Base-by-base conservation (phyloP, 345 rosid genomes). In the Ceriops zippeliana region DNA sequence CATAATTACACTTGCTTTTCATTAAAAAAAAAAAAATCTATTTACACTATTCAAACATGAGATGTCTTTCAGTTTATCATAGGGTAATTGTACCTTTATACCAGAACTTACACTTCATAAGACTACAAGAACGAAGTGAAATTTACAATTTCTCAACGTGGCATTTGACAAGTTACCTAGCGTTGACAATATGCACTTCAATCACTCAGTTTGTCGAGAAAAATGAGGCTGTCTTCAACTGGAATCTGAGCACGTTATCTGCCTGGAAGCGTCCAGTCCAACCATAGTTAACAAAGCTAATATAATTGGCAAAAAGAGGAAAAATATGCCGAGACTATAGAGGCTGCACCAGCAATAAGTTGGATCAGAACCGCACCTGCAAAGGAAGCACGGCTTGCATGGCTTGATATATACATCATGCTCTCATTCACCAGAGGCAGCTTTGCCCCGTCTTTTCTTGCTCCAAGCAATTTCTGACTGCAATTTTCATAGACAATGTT, bases 341-440 rank as follows among this genome's bases (percentile, higher is more conserved):
- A 69, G 22, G 71, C 71, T 13, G 75, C 73, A 61, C 13, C 61
- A n/a, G 75, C 49, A 42, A 42, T 60, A 68, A 73, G 30, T 67
- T 42, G 79, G 58, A 52, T n/a, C 49, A 34, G 66, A 75, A 72
- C 60, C 78, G 68, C 65, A 84, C 83, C 84, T 78, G 80, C 65
- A 57, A 54, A 61, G 61, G 79, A 70, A 70, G 82, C 77, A 10
- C 84, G 46, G 8, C 69, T 76, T 24, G 73, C 34, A 53, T 68
- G 34, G 71, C 86, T 79, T 49, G 79, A 72, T 22, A 83, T 21
- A 79, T 93, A 85, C 80, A 91, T 84, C 71, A 80, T 85, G 38
- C 85, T 85, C 89, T 81, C 87, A 84, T 91, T 93, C 67, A 93
- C 96, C 17, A 93, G 81, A 0, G 97, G 98, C 10, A 91, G 76